phyloP scores from a whole-genome alignment of 192 early-diverging fungal species.

The Coemansia sp. region DNA sequence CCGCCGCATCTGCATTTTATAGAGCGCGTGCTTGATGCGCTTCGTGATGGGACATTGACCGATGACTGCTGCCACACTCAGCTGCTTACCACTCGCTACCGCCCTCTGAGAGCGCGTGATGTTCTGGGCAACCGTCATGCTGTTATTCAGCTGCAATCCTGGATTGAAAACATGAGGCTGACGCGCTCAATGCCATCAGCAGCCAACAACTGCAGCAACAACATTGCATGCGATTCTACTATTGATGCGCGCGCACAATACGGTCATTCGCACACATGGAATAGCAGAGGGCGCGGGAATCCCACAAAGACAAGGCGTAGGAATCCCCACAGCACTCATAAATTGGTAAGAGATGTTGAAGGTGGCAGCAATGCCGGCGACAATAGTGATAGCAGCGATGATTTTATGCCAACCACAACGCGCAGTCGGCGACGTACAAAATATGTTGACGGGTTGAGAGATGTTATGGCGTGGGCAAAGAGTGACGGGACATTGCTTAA shows the following conservation, averaged over 20 bases:
- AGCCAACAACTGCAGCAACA: slow-evolving; percentile 6
- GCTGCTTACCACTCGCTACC: slow-evolving; percentile 34
- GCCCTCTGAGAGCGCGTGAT: slow-evolving; percentile 28
- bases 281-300: neutral
- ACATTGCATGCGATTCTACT: neutral
- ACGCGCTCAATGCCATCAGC: slow-evolving; percentile 15
- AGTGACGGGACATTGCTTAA: slow-evolving; percentile 35
- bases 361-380: neutral
- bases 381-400: slow-evolving; percentile 30
- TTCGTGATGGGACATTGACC: neutral
- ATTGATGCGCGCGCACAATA: slow-evolving; percentile 6
- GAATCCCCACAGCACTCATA: slow-evolving; percentile 1
- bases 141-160: slow-evolving; percentile 36
- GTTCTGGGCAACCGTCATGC: slow-evolving; percentile 34
- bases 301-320: neutral
- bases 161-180: slow-evolving; percentile 50
- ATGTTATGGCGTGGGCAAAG: slow-evolving; percentile 36
- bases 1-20: slow-evolving; percentile 30
- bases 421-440: neutral
- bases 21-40: slow-evolving; percentile 26
- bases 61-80: slow-evolving; percentile 5
- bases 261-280: slow-evolving; percentile 1
- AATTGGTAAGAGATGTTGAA: neutral
- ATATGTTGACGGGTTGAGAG: slow-evolving; percentile 17
- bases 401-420: slow-evolving; percentile 28